phyloP scores from a whole-genome alignment of 2,329 filamentous ascomycete species.

The Aspergillus jensenii region DNA sequence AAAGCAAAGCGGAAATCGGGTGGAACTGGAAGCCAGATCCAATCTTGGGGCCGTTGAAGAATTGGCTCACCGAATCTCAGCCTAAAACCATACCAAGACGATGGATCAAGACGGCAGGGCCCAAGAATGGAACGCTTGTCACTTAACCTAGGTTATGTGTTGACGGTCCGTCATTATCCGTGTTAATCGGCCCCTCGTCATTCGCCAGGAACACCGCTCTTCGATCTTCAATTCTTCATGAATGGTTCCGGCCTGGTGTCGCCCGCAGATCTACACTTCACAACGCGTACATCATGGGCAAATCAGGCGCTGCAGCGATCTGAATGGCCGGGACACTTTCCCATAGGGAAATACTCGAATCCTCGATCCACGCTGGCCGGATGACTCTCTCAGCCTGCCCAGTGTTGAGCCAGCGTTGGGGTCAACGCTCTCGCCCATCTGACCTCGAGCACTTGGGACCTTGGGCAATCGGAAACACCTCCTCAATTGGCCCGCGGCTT shows the following conservation, averaged over 20 bases:
- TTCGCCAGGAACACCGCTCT: background rate
- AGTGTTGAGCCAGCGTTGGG: constrained; percentile 13
- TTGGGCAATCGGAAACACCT: background rate
- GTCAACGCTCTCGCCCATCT: constrained; percentile 7
- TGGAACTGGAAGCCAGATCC: background rate
- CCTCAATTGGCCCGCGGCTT: background rate
- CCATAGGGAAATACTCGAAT: background rate
- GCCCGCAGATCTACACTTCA: constrained; percentile 9
- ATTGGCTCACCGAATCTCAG: too few relatives aligned
- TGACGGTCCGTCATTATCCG: background rate
- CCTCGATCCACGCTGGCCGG: background rate
- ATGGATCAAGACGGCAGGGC: too few relatives aligned
- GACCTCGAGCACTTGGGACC: too few relatives aligned
- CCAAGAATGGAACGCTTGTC: too few relatives aligned
- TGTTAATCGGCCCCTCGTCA: background rate
- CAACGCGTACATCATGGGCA: background rate
- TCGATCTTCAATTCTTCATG: background rate
- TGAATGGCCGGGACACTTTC: constrained; percentile 1
- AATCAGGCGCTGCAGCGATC: constrained; percentile 1
- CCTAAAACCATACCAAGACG: too few relatives aligned
- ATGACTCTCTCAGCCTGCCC: background rate
- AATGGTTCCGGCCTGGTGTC: background rate
- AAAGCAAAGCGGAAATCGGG: background rate
- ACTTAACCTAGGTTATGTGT: background rate
- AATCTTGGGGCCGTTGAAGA: too few relatives aligned